Evolutionary conservation across 495 filamentous ascomycete genomes (phyloP).

Genomic region (Astrothelium subdiscretum): DNA sequence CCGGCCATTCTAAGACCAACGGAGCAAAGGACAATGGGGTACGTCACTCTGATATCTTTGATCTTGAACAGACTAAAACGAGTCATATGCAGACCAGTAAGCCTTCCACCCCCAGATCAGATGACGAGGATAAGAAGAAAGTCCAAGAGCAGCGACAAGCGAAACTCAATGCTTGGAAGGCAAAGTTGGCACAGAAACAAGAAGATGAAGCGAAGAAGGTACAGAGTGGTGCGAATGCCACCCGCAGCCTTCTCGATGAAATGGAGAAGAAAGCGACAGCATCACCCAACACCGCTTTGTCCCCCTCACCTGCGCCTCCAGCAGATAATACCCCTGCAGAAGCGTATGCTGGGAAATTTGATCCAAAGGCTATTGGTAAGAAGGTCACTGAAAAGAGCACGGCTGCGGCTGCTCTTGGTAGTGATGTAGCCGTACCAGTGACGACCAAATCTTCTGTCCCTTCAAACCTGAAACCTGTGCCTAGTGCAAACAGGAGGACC

Average conservation of each 20-base stretch:
- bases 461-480: slow-evolving; percentile 14
- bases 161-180: slow-evolving; percentile 20
- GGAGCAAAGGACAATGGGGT: slow-evolving; percentile 9
- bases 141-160: slow-evolving; percentile 12
- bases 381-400: slow-evolving; percentile 42
- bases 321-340: slow-evolving; percentile 35
- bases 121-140: slow-evolving; percentile 12
- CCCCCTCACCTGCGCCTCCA: slow-evolving; percentile 29
- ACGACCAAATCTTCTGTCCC: slow-evolving; percentile 29
- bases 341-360: slow-evolving; percentile 70
- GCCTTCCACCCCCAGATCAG: background rate
- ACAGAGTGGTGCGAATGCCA: slow-evolving; percentile 23
- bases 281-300: slow-evolving; percentile 41
- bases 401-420: slow-evolving; percentile 41
- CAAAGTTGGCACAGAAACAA: slow-evolving; percentile 7
- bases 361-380: slow-evolving; percentile 76
- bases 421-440: slow-evolving; percentile 50
- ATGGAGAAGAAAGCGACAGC: slow-evolving; percentile 60
- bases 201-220: slow-evolving; percentile 4
- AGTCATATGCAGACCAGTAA: slow-evolving; percentile 11
- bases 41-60: slow-evolving; percentile 1
- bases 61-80: background rate
- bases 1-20: background rate
- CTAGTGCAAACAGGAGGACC: slow-evolving; percentile 26
- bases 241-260: slow-evolving; percentile 48